Base-by-base conservation (phyloP, 139 green algal genomes). In the Chlamydomonas sp. region DNA sequence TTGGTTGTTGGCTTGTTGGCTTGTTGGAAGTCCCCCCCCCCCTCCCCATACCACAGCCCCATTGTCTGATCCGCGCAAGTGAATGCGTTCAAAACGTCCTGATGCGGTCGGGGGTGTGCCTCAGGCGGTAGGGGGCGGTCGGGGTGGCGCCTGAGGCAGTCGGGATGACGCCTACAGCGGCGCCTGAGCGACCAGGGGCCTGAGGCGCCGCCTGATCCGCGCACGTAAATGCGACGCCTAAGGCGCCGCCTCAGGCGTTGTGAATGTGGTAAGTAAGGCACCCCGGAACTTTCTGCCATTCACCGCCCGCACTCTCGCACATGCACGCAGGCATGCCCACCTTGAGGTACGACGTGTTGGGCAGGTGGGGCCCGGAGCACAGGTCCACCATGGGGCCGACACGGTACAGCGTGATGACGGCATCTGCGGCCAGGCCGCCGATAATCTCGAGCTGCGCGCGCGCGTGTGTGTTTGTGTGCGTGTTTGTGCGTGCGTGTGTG, bases 371-470 rank as follows among this genome's bases (percentile, higher is more conserved):
- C 1, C 94, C 94, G 31, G 78, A 76, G 82, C 94, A 98, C 36
- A 98, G 76, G 77, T 99, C 94, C 58, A 98, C 94, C 91, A 99
- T 95, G 54, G 92, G 92, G 10, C 94, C 94, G 60, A 82, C 86
- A 24, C 87, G 75, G 84, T 97, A 97, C 16, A 94, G 72, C 24
- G 84, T 90, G 82, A 99, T 99, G 65, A 83, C 85, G 49, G 87
- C 90, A 35, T 93, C 88, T 2, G 81, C 72, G 1, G 91, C 84
- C 37, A 99, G 84, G 30, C 83, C 84, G 3, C 72, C 65, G 76
- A 99, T 97, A 74, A 99, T 93, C 83, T 99, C 95, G 30, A 95
- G 74, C 84, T 91, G 79, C 33, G 43, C 3, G 28, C 24, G 16
- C n/a, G 43, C 16, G 13, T 54, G 43, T 54, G 43, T 16, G 43